A percentile compares a stretch with the other conserved stretches of the same genome.
These are phyloP conservation scores for Porcisia hertigi DNA, from an alignment of 208 protist species.

Conservation along the genomic window DNA sequence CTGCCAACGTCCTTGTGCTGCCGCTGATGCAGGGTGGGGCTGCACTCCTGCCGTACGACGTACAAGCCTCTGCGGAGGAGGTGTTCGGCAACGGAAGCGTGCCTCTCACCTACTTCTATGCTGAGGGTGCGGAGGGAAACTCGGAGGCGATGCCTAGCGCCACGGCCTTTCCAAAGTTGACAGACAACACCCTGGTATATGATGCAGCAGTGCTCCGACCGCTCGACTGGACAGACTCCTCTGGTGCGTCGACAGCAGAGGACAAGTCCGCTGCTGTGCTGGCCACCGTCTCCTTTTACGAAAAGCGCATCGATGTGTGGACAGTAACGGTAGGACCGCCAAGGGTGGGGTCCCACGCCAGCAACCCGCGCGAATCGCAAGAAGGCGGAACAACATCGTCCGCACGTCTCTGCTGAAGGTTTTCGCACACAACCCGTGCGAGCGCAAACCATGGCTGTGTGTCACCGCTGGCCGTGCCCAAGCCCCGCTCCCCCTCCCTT, in stretches of 20 bases:
- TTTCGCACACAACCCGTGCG: too few species aligned
- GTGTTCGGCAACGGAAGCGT: conserved; percentile 40
- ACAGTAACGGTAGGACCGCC: conserved; percentile 12
- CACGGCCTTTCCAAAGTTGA: conserved; percentile 8
- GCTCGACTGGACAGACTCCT: background rate
- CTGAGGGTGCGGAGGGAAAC: conserved; percentile 2
- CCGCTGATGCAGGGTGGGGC: conserved; percentile 88
- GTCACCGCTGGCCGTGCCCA: too few species aligned
- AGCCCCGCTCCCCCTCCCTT: too few species aligned
- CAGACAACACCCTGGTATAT: conserved; percentile 65
- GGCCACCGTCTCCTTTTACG: conserved; percentile 83
- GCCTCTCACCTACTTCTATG: conserved; percentile 27
- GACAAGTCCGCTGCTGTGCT: conserved; percentile 18
- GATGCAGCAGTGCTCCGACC: conserved; percentile 59
- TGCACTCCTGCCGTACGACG: conserved; percentile 68
- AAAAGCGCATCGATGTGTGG: conserved; percentile 69
- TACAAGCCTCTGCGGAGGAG: conserved; percentile 23
- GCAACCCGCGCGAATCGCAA: background rate
- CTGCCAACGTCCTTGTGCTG: conserved; percentile 52
- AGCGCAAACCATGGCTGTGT: too few species aligned
- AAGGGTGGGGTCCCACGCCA: background rate
- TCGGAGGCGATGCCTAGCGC: conserved; percentile 1
- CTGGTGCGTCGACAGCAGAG: background rate
- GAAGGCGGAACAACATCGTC: background rate
- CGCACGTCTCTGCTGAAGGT: too few species aligned